Evolutionary conservation across 1,284 basidiomycete species (phyloP), one percentile per base, ranked within the genome.

Genomic region (Testicularia cyperi): DNA sequence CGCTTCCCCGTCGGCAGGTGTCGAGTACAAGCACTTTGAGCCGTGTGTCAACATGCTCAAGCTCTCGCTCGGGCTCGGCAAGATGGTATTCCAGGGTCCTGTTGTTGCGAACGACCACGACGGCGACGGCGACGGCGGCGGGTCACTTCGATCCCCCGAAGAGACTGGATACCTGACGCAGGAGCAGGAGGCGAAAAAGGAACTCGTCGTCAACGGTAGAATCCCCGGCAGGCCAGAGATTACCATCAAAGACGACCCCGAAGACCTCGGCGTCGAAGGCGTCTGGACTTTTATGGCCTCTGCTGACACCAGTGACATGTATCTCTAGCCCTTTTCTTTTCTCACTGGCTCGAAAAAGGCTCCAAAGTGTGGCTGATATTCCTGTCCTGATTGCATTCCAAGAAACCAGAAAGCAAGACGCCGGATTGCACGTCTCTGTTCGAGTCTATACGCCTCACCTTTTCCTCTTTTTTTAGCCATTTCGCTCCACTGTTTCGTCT

Each of bases 211-310:
- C 19, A 40, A 56, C 21, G 67, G 49, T 5, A 36, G 53, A 4
- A 39, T 53, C 15, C 56, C 42, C 19, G 49, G 44, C 6, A 45
- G 34, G 38, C 51, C 69, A 23, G 60, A 63, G 38, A 53, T 75
- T 23, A 56, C 44, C 5, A 52, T 68, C 41, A 61, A 70, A 39
- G 56, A 68, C 24, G 72, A 74, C 37, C 61, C 66, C 3, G 29
- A 62, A 9, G 74, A 76, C 44, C 49, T 76, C 23, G 67, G 61
- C 15, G 65, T 75, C 10, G 65, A 70, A 28, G 54, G 56, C 14
- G 70, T 74, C 3, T 76, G 74, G 74, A 43, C 43, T 26, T 65
- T 55, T 24, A 75, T 75, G 72, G 72, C 69, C 12, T 58, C 63
- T 13, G 63, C 61, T 3, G 60, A 65, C 26, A 49, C 71, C 0